These are phyloP conservation scores for Termitomyces sp. DNA, from an alignment of 768 basidiomycete species.

Conservation along the genomic window DNA sequence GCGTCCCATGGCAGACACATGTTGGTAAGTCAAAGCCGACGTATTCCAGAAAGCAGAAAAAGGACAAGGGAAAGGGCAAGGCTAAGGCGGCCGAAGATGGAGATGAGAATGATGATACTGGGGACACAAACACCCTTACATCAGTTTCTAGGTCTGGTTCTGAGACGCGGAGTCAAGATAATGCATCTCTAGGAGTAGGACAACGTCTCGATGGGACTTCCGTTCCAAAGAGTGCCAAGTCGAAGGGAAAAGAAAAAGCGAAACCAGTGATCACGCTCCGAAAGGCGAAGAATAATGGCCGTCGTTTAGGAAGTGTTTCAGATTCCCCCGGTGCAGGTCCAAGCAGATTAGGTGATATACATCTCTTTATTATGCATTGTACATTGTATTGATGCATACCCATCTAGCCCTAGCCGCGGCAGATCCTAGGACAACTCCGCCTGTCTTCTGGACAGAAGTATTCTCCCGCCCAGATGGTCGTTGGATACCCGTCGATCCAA, in stretches of 20 bases:
- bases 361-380: not conserved
- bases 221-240: constrained; percentile 36
- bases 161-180: constrained; percentile 27
- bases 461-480: constrained; percentile 87
- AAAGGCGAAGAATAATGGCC: constrained; percentile 46
- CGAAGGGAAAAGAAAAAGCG: constrained; percentile 54
- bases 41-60: constrained; percentile 31
- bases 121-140: constrained; percentile 22
- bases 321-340: constrained; percentile 15
- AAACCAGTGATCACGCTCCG: constrained; percentile 53
- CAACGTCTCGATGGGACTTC: constrained; percentile 33
- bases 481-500: constrained; percentile 92
- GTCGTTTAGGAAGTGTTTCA: constrained; percentile 28
- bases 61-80: constrained; percentile 30
- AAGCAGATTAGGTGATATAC: constrained; percentile 18
- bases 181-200: constrained; percentile 31
- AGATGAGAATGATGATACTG: constrained; percentile 29
- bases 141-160: constrained; percentile 18
- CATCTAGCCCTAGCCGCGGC: constrained; percentile 22
- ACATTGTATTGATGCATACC: not conserved
- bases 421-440: constrained; percentile 63
- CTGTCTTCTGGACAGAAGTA: constrained; percentile 96
- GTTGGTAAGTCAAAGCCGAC: constrained; percentile 50
- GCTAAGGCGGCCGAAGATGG: constrained; percentile 22
- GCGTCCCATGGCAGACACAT: constrained; percentile 81